Base-by-base conservation (phyloP, 2,329 filamentous ascomycete species). In the Alternaria infectoria region DNA sequence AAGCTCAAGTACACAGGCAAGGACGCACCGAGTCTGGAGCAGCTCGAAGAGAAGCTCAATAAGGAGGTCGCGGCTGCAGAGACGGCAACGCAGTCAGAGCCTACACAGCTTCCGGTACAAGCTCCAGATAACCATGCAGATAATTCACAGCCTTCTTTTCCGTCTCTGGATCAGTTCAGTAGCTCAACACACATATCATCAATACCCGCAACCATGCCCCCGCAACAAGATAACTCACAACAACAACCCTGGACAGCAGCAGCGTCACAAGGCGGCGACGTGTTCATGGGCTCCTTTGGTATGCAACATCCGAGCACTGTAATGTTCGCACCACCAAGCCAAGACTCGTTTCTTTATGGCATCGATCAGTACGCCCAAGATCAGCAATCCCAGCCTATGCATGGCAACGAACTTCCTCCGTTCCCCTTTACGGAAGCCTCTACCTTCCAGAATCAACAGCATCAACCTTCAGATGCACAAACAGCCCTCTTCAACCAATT, bases 1-100 rank as follows among this genome's bases (percentile, higher is more conserved):
- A 91, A 90, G 76, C 83, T 94, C 74, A 90, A 88, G 74, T 86
- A 88, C 65, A 86, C 93, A 43, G 92, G 92, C 30, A 80, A 80
- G 62, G 74, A 78, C 59, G 75, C 76, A 9, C 75, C 77, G 6
- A 75, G 71, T 17, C 59, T 79, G 8, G 76, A 80, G 73, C 69
- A 78, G 65, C 67, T 78, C 69, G 70, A 77, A 52, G 73, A 82
- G 67, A 78, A 76, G 57, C 63, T 77, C 51, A 79, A 78, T 67
- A 78, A 74, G 56, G 75, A 77, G 36, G 58, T 66, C 8, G 21
- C 58, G 6, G 57, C 51, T 9, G 54, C 57, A 43, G 61, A 65
- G 8, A 50, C 69, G 19, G 62, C 67, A 23, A 17, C 51, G 7
- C 61, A 64, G 44, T 6, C 61, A 58, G 58, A 67, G 36, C 17